Base-by-base conservation (phyloP, 352 stramenopile species). In the Phytophthora pinifolia region DNA sequence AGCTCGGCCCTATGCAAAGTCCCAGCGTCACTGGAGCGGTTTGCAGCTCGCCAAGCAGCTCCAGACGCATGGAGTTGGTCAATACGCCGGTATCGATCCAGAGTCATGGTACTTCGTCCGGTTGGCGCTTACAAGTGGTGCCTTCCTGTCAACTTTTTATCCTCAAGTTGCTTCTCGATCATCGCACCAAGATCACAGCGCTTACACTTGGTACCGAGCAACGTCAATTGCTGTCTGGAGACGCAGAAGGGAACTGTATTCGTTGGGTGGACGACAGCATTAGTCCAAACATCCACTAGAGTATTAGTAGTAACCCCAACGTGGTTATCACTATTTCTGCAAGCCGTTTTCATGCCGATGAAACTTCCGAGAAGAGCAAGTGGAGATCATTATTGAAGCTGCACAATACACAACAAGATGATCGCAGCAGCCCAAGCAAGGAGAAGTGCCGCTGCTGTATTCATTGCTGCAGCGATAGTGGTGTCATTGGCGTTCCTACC, bases 251-350 rank as follows among this genome's bases (percentile, higher is more conserved):
- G 0, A 72, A 75, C 25, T 91, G 80, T 46, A 89, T 90, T 43
- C 79, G 80, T n/a, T 92, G 83, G 83, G 56, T 89, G 7, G 83
- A 93, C 50, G 83, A 91, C 43, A 93, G 80, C 50, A 67, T 88
- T 41, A 85, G 72, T 33, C 72, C 67, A 29, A 82, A 76, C 45
- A 71, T 80, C 25, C 56, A 84, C 39, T 89, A 83, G 46, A 14
- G 25, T 27, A 27, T 4, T 4, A 27, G 4, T 27, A 3, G 22
- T 27, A 27, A 4, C 22, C 22, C 22, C 22, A 27, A 27, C 6
- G 22, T 27, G 22, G 22, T 27, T 25, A 25, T 25, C 20, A 25
- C 20, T 25, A 27, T 13, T 10, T 41, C 25, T 41, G 35, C 35
- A 20, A 15, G 17, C 8, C 9, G 36, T 43, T 43, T 15, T 18